Base-by-base conservation (phyloP, 768 basidiomycete genomes). In the Hypsizygus marmoreus region DNA sequence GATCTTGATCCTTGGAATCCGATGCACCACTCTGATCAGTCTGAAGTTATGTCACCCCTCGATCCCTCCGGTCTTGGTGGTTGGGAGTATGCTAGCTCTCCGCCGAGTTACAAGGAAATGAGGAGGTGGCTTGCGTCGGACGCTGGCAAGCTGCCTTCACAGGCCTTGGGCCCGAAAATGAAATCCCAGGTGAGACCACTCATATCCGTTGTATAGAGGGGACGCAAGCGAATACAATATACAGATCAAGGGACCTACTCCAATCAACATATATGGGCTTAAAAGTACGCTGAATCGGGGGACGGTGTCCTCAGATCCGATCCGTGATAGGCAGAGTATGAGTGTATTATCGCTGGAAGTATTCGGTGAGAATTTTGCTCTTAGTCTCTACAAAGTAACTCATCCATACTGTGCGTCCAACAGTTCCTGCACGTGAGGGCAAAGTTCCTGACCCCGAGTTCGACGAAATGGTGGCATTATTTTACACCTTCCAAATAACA, bases 341-440 rank as follows among this genome's bases (percentile, higher is more conserved):
- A 80, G 86, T 0, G 68, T 91, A 6, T 64, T 97, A 29, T 83
- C 88, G 1, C 60, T 97, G 32, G 97, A 99, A 63, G 67, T 94
- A 2, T 91, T 95, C 55, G 88, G 95, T 91, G 45, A 45, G 82
- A 59, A 11, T 29, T 4, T n/a, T 23, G 13, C 4, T 42, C 7
- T 37, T 40, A n/a, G 14, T 17, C 17, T 41, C 17, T 26, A 28
- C 10, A 12, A 31, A 17, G 47, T 43, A 11, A 41, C 28, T 16
- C n/a, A 34, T 26, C n/a, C n/a, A 25, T 33, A 8, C 30, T 3
- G 3, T 51, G n/a, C n/a, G n/a, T n/a, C n/a, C n/a, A n/a, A n/a
- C n/a, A 90, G 90, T 78, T 12, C 80, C 79, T 11, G 85, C 89
- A 1, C 68, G 72, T 19, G 79, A 67, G 16, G 70, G 75, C 11